These are phyloP conservation scores for Podospora bellae-mahoneyi DNA, from an alignment of 495 filamentous ascomycete genomes.

Conservation along the genomic window DNA sequence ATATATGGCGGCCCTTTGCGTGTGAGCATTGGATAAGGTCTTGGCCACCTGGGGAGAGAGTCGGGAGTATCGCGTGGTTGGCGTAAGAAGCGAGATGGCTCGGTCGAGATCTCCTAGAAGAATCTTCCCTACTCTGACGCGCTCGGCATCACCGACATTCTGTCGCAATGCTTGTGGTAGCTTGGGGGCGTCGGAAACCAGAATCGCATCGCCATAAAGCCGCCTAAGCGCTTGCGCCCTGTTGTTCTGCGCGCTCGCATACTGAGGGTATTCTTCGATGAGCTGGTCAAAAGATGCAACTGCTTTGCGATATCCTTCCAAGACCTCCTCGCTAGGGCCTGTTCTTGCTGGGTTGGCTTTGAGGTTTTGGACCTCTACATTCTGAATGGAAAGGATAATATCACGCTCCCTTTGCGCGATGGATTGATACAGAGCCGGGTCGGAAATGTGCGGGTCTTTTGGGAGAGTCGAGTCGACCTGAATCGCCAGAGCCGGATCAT, in stretches of 20 bases:
- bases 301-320: slow-evolving; percentile 39
- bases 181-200: slow-evolving; percentile 30
- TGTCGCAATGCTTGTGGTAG: slow-evolving; percentile 31
- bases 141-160: slow-evolving; percentile 30
- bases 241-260: slow-evolving; percentile 74
- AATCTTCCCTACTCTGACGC: slow-evolving; percentile 33
- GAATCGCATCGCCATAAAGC: slow-evolving; percentile 50
- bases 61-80: slow-evolving; percentile 43
- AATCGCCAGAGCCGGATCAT: slow-evolving; percentile 52
- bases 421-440: slow-evolving; percentile 37
- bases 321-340: slow-evolving; percentile 22
- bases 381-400: slow-evolving; percentile 49
- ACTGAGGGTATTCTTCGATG: slow-evolving; percentile 57
- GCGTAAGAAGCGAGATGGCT: slow-evolving; percentile 67
- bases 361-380: slow-evolving; percentile 47
- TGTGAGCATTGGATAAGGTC: slow-evolving; percentile 66
- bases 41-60: slow-evolving; percentile 60
- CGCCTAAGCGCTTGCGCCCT: slow-evolving; percentile 68
- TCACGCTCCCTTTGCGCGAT: slow-evolving; percentile 42
- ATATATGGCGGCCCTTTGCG: slow-evolving; percentile 71
- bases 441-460: slow-evolving; percentile 55
- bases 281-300: slow-evolving; percentile 50
- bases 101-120: slow-evolving; percentile 59
- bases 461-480: slow-evolving; percentile 57
- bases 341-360: slow-evolving; percentile 30